phyloP scores from a whole-genome alignment of 257 asterid genomes.

The Verbascum thapsus region DNA sequence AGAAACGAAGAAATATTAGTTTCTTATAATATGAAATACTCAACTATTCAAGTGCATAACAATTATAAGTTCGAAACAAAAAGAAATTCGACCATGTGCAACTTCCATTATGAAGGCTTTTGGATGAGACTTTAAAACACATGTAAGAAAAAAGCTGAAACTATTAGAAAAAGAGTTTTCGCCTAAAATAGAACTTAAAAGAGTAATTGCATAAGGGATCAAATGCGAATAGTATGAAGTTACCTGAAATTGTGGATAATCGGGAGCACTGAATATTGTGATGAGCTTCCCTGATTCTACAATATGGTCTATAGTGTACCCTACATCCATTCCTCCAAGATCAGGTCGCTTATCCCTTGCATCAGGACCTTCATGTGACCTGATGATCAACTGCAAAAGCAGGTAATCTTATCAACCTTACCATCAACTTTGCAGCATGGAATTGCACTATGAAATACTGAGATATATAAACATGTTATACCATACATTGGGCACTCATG shows the following conservation, averaged over 20 bases:
- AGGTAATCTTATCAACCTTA: too few species aligned
- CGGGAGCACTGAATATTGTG: conserved; percentile 97
- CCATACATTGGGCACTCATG: not conserved
- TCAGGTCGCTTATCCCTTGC: conserved; percentile 90
- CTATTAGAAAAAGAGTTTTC: not conserved
- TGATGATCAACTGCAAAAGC: conserved; percentile 84
- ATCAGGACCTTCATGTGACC: conserved; percentile 99
- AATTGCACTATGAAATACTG: not conserved
- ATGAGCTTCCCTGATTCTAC: conserved; percentile 87
- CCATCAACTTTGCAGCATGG: not conserved
- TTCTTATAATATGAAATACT: conserved; percentile 27
- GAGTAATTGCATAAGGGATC: conserved; percentile 11
- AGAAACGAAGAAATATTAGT: conserved; percentile 22
- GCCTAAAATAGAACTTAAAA: not conserved
- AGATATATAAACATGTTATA: conserved; percentile 20
- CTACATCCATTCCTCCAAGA: conserved; percentile 78
- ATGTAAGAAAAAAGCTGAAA: not conserved
- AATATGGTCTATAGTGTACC: conserved; percentile 85
- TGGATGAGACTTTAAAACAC: not conserved
- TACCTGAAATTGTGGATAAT: conserved; percentile 98
- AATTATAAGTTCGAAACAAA: too few species aligned
- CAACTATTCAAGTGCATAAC: too few species aligned
- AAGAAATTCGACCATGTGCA: too few species aligned
- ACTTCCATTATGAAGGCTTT: conserved; percentile 1
- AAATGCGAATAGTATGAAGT: conserved; percentile 26